phyloP scores from a whole-genome alignment of 83 land plant genomes.

The Picea abies region DNA sequence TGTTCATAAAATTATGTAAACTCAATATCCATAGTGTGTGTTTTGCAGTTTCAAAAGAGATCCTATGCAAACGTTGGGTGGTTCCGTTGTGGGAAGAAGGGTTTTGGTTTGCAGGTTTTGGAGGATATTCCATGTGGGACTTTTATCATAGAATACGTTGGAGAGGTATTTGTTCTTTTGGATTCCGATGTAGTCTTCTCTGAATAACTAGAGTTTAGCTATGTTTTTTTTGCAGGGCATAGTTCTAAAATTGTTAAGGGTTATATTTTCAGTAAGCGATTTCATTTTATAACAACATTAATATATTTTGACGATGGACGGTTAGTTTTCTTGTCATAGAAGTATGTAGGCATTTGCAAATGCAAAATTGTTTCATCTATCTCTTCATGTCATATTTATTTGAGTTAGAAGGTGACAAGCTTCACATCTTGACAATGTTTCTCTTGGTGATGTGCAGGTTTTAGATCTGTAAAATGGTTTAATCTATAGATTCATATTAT shows the following conservation, averaged over 20 bases:
- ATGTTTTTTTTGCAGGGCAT: background rate
- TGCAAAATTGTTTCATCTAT: background rate
- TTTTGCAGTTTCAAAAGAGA: slow-evolving; percentile 79
- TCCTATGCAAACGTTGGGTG: slow-evolving; percentile 63
- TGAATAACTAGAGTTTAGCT: background rate
- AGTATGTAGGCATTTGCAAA: too few relatives aligned
- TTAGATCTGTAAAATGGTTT: slow-evolving; percentile 40
- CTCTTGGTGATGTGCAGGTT: slow-evolving; percentile 48
- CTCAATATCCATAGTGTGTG: background rate
- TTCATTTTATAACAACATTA: background rate
- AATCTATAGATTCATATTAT: background rate
- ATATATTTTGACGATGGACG: background rate
- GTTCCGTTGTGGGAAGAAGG: slow-evolving; percentile 88
- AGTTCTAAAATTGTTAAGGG: background rate
- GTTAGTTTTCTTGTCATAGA: background rate
- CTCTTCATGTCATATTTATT: background rate
- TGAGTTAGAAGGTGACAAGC: background rate
- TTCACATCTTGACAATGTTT: background rate
- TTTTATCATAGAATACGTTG: slow-evolving; percentile 96
- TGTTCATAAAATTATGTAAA: background rate
- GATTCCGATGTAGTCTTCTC: background rate
- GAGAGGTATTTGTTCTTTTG: slow-evolving; percentile 69
- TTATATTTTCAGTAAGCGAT: background rate
- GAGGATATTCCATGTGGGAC: slow-evolving; percentile 67
- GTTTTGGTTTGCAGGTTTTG: slow-evolving; percentile 69